Evolutionary conservation across 1,139 yeast genomes (phyloP).

Genomic region (Yamadazyma sp.): DNA sequence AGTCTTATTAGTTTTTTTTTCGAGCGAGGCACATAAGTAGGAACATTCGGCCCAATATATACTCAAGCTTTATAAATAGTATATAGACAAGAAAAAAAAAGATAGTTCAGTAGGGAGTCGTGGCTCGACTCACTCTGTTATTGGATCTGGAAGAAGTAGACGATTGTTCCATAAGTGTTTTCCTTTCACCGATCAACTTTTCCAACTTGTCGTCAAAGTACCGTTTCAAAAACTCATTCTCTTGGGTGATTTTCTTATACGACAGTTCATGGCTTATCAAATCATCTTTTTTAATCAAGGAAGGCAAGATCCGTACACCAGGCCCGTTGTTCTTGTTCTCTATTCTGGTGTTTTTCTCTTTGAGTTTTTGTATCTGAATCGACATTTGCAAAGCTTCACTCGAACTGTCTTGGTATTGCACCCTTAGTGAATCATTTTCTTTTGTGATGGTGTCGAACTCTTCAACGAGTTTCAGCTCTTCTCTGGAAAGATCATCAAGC

Average conservation of each 20-base stretch:
- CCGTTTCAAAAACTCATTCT: conserved; percentile 35
- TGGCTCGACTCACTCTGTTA: conserved; percentile 39
- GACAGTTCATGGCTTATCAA: conserved; percentile 27
- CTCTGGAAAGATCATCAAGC: conserved; percentile 29
- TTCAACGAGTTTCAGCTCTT: conserved; percentile 23
- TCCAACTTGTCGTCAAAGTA: conserved; percentile 39
- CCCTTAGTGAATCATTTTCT: conserved; percentile 44
- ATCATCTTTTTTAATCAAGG: conserved; percentile 38
- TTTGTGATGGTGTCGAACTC: conserved; percentile 27
- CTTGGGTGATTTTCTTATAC: conserved; percentile 25
- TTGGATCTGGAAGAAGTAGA: conserved; percentile 35
- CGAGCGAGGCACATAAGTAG: neutral
- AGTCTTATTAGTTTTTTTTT: neutral
- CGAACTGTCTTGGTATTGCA: conserved; percentile 53
- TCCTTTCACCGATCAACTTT: conserved; percentile 40
- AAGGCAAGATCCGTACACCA: conserved; percentile 42
- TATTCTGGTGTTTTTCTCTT: conserved; percentile 27
- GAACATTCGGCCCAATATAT: neutral
- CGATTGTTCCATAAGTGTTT: conserved; percentile 28
- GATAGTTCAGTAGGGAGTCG: conserved; percentile 32
- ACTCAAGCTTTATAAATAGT: neutral
- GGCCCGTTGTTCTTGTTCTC: conserved; percentile 42
- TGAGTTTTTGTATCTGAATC: conserved; percentile 26
- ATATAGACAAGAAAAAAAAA: neutral
- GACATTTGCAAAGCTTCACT: conserved; percentile 57